These are phyloP conservation scores for Penicillium sp. DNA, from an alignment of 2,329 filamentous ascomycete genomes.

Conservation along the genomic window DNA sequence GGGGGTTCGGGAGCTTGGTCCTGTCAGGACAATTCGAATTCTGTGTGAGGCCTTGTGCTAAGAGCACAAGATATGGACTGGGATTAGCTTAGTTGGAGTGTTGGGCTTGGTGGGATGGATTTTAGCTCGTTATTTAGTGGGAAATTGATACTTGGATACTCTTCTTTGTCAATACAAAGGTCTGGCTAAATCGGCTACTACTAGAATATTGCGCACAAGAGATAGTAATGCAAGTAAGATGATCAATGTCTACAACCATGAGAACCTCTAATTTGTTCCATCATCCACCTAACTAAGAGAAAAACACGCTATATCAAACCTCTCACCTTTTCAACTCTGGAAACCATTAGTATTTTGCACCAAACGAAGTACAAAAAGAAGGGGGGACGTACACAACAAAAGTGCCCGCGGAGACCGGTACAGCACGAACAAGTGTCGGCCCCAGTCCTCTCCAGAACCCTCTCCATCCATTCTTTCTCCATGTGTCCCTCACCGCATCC, in stretches of 20 bases:
- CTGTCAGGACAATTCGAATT: constrained; percentile 50
- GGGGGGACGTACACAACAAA: constrained; percentile 68
- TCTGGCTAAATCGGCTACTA: neutral
- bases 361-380: neutral
- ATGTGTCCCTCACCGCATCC: constrained; percentile 82
- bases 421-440: constrained; percentile 87
- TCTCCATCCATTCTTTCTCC: constrained; percentile 69
- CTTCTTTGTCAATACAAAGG: neutral
- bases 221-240: neutral
- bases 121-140: neutral
- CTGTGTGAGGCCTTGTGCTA: neutral
- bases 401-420: constrained; percentile 93
- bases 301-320: neutral
- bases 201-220: too few relatives aligned
- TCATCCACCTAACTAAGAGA: neutral
- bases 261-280: neutral
- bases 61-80: neutral
- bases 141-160: neutral
- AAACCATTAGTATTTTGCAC: neutral
- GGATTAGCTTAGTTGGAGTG: neutral
- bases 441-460: constrained; percentile 93
- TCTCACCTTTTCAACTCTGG: constrained; percentile 8
- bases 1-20: constrained; percentile 48
- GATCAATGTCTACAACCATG: neutral
- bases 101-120: neutral